phyloP scores from a whole-genome alignment of 2,329 filamentous ascomycete species.

The Hypoxylon sp. region DNA sequence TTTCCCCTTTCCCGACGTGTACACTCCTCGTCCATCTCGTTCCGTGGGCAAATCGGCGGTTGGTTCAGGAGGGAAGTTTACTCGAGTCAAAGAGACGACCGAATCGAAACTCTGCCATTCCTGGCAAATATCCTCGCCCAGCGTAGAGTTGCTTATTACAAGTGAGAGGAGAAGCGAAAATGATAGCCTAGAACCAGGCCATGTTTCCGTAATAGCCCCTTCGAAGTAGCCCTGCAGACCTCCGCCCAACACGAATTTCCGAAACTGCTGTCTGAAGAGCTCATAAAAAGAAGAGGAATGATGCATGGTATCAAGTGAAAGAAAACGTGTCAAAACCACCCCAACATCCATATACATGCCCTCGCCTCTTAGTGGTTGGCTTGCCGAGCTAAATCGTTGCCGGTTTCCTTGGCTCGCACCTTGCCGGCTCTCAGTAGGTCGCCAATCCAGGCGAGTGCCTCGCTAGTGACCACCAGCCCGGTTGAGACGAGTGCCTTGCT shows the following conservation, averaged over 20 bases:
- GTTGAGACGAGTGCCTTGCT: constrained; percentile 79
- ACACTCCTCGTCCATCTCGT: constrained; percentile 15
- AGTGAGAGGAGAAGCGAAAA: constrained; percentile 31
- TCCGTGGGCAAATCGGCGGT: constrained; percentile 7
- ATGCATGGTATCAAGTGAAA: constrained; percentile 41
- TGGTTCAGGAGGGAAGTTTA: constrained; percentile 4
- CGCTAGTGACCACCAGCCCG: constrained; percentile 73
- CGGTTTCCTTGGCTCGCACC: constrained; percentile 67
- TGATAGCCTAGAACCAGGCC: constrained; percentile 21
- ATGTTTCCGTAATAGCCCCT: constrained; percentile 8
- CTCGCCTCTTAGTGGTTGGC: constrained; percentile 25
- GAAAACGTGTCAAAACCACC: constrained; percentile 18
- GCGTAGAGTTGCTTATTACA: constrained; percentile 7
- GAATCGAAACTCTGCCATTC: constrained; percentile 23
- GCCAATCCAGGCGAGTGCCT: constrained; percentile 72
- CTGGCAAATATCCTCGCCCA: constrained; percentile 17
- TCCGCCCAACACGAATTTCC: constrained; percentile 16
- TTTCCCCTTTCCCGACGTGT: constrained; percentile 32
- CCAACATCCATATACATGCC: constrained; percentile 1
- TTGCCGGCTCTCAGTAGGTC: constrained; percentile 72
- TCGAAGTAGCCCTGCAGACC: constrained; percentile 3
- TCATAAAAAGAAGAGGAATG: constrained; percentile 31
- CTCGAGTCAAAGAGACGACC: constrained; percentile 6
- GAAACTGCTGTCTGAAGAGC: constrained; percentile 12
- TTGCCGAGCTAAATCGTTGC: constrained; percentile 61